Percentiles rank a stretch among this genome's conserved stretches.
phyloP scores from a whole-genome alignment of 2,329 filamentous ascomycete genomes.

The Nigrospora oryzae region DNA sequence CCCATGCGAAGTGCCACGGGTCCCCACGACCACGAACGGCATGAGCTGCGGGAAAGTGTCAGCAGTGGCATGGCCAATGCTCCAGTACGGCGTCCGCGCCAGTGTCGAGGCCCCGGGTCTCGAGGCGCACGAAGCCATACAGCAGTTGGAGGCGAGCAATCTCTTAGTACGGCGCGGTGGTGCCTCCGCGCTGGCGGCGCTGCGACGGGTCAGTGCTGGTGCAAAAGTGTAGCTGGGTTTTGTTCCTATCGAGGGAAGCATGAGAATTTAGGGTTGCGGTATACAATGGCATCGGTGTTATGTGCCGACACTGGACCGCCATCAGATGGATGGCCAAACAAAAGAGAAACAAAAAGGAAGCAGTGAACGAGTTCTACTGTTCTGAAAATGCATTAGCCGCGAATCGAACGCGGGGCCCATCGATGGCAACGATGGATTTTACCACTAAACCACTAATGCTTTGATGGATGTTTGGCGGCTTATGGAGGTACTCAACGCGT shows the following conservation, averaged over 20 bases:
- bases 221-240: conserved; percentile 22
- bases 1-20: too few species aligned
- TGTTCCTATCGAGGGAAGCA: too few species aligned
- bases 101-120: conserved; percentile 51
- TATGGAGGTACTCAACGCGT: too few species aligned
- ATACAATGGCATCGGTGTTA: too few species aligned
- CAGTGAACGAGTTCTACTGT: too few species aligned
- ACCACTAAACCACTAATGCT: conserved; percentile 40
- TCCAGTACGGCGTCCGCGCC: conserved; percentile 50
- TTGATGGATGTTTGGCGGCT: neutral
- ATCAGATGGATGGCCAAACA: too few species aligned
- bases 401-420: conserved; percentile 40
- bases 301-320: too few species aligned
- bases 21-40: conserved; percentile 62
- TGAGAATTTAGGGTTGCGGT: too few species aligned
- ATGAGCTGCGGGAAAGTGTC: conserved; percentile 64
- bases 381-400: conserved; percentile 24
- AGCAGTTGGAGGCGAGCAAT: too few species aligned
- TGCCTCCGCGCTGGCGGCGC: too few species aligned
- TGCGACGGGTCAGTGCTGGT: conserved; percentile 26
- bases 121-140: conserved; percentile 51
- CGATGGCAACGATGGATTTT: conserved; percentile 46
- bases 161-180: too few species aligned
- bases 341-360: too few species aligned
- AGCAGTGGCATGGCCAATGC: conserved; percentile 54